These are phyloP conservation scores for Trichophyton schoenleinii DNA, from an alignment of 2,329 filamentous ascomycete species.

Conservation along the genomic window DNA sequence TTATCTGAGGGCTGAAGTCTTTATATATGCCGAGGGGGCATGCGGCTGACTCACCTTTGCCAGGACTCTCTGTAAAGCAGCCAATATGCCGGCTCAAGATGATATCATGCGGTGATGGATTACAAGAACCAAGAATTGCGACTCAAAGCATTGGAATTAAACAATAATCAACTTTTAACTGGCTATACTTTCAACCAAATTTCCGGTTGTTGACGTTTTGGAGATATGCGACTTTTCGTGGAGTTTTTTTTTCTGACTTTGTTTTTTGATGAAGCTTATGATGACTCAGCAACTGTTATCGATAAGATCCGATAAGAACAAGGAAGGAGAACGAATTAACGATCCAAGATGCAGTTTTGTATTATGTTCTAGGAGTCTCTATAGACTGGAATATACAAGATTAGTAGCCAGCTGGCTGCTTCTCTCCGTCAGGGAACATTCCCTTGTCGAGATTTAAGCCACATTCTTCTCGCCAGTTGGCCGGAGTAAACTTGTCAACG, in stretches of 20 bases:
- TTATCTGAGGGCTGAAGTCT: not conserved
- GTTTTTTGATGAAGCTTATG: not conserved
- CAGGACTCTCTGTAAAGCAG: not conserved
- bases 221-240: not conserved
- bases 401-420: slow-evolving; percentile 28
- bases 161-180: not conserved
- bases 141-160: not conserved
- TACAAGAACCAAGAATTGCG: not conserved
- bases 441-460: slow-evolving; percentile 43
- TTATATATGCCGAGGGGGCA: not conserved
- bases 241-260: not conserved
- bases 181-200: not conserved
- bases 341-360: no score
- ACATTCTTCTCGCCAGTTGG: slow-evolving; percentile 60
- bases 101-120: not conserved
- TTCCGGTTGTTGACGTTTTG: no score
- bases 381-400: not conserved
- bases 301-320: not conserved
- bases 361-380: no score
- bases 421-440: slow-evolving; percentile 36
- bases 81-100: slow-evolving; percentile 1
- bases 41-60: not conserved
- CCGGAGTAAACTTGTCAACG: slow-evolving; percentile 78
- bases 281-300: not conserved
- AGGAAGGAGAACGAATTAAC: no score